Base-by-base conservation (phyloP, 305 asterid genomes). In the Solanum hybrid region DNA sequence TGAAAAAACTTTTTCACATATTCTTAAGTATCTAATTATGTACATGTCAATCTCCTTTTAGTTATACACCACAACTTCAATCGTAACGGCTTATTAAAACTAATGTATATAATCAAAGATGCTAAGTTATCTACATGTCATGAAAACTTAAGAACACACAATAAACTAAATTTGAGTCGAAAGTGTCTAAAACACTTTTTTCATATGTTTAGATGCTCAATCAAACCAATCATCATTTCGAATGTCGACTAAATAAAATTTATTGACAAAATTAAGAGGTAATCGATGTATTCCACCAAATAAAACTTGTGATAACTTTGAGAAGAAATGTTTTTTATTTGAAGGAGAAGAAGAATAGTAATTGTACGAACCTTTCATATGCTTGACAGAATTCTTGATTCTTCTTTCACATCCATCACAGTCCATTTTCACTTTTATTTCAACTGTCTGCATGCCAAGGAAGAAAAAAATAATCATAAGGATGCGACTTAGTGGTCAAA, bases 341-440 rank as follows among this genome's bases (percentile, higher is more conserved):
- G 26, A 51, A 32, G 76, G 14, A 78, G 71, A 15, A 13, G 38
- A 82, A 35, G 45, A 17, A 51, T 42, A 42, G 82, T 37, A 8
- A 36, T 75, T 31, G 42, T 19, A 66, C 24, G 7, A 88, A 95
- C 98, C 98, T 95, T 92, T 95, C 93, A 97, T 97, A 92, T 87
- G 87, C 71, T 91, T 95, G 22, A 95, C 96, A 34, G 98, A 95
- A 91, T 95, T 95, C 92, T 91, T 95, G 86, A 96, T 97, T 86
- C 95, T 93, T 91, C 98, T 93, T 91, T 96, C 98, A 89, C 99
- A 96, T 86, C 98, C 99, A 91, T 96, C 98, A 88, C 99, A 96
- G 88, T 96, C 99, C 95, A 96, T 92, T 92, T 96, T 96, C 27
- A 96, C 99, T 92, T 91, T 96, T 90, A 96, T 94, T 94, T 96